Base-by-base conservation (phyloP, 139 green algal genomes). In the Spirogloea muscicola region DNA sequence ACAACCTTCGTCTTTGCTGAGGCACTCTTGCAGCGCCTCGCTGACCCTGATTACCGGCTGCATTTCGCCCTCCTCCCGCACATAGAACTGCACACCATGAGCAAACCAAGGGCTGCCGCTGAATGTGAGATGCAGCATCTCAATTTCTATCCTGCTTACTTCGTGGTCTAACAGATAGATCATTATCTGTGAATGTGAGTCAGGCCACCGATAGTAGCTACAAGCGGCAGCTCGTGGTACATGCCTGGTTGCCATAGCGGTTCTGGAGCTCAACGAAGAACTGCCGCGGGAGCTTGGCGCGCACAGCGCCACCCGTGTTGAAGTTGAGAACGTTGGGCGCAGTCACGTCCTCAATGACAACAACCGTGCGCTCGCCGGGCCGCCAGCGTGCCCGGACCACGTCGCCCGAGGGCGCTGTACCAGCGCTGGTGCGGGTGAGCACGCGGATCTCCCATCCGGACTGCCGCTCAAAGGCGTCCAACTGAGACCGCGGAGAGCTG, bases 221-320 rank as follows among this genome's bases (percentile, higher is more conserved):
- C n/a, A n/a, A n/a, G n/a, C n/a, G n/a, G n/a, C n/a, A n/a, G n/a
- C n/a, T n/a, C n/a, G n/a, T n/a, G n/a, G n/a, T n/a, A n/a, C n/a
- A n/a, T n/a, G n/a, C n/a, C n/a, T 76, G 67, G 9, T 76, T 76
- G 0, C 67, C 67, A 25, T 48, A 76, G 13, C 67, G 65, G 52
- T 9, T 31, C 44, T 82, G 72, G 25, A 82, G 72, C 38, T 82
- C 74, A 25, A 84, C 33, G 44, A 82, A 83, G 73, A 82, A 82
- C 25, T 82, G 72, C 3, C 73, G 57, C 5, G 72, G 72, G 21
- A 82, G 73, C 49, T 83, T 82, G 62, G 39, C 60, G 21, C 72
- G 34, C 4, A 83, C 75, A 25, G n/a, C 27, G 57, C 76, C 58
- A 2, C 74, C 74, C 5, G 38, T 52, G 43, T 79, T 77, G 72